phyloP scores from a whole-genome alignment of 2,329 filamentous ascomycete genomes.

The Corinectria fuckeliana region DNA sequence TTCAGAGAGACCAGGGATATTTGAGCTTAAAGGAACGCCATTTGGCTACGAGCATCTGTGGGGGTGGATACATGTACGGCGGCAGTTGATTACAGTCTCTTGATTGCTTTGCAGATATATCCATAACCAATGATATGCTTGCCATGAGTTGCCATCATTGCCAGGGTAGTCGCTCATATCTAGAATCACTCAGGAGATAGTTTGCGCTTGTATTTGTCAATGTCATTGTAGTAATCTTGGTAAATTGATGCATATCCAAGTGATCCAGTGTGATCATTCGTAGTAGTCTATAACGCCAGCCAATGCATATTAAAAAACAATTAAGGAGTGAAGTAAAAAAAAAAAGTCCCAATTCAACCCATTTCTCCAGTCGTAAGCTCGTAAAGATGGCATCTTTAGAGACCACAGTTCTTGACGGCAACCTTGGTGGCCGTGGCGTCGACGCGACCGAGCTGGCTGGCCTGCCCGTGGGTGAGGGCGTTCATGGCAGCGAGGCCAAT shows the following conservation, averaged over 20 bases:
- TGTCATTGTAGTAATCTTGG: background rate
- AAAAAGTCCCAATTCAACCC: constrained; percentile 16
- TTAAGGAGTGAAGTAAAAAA: constrained; percentile 34
- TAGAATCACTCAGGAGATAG: background rate
- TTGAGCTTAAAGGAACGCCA: background rate
- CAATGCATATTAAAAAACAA: constrained; percentile 31
- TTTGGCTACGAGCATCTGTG: background rate
- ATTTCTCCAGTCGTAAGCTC: constrained; percentile 16
- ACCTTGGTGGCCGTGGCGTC: constrained; percentile 57
- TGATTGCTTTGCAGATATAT: background rate
- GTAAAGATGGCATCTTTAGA: constrained; percentile 37
- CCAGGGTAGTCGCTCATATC: background rate
- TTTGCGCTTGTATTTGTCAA: background rate
- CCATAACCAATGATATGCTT: background rate
- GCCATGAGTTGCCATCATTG: background rate
- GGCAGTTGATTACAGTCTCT: background rate
- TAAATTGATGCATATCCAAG: constrained; percentile 25
- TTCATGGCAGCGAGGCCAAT: constrained; percentile 63
- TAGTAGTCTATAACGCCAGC: constrained; percentile 32
- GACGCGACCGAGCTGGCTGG: constrained; percentile 57
- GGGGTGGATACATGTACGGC: background rate
- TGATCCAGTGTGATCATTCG: constrained; percentile 30
- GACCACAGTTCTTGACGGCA: constrained; percentile 49
- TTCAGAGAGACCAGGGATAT: background rate
- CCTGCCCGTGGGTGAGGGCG: constrained; percentile 60